These are phyloP conservation scores for Populus deltoides DNA, from an alignment of 345 rosid genomes.

Conservation along the genomic window DNA sequence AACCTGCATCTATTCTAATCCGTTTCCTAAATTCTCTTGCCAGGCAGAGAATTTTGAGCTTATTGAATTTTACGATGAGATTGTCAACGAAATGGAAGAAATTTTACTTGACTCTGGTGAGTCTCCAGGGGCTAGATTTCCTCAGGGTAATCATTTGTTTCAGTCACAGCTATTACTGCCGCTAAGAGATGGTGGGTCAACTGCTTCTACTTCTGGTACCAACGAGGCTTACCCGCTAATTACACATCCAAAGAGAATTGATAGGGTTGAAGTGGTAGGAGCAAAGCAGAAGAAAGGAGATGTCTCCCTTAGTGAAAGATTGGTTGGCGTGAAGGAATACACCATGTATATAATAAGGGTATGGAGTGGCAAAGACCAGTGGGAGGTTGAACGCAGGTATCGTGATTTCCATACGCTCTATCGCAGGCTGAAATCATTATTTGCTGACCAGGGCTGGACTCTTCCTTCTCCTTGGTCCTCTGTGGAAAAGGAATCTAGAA, in stretches of 20 bases:
- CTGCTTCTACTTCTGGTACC: constrained; percentile 68
- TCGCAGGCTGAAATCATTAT: constrained; percentile 72
- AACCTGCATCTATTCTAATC: constrained; percentile 20
- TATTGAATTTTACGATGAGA: constrained; percentile 65
- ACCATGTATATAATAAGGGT: constrained; percentile 77
- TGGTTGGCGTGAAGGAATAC: constrained; percentile 93
- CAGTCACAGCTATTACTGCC: constrained; percentile 51
- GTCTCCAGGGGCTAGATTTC: constrained; percentile 60
- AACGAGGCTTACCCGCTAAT: constrained; percentile 39
- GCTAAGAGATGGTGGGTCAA: constrained; percentile 68
- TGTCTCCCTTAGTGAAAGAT: constrained; percentile 86
- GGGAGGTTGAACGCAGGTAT: constrained; percentile 94
- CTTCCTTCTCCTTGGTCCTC: constrained; percentile 87
- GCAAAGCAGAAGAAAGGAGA: constrained; percentile 91
- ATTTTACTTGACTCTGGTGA: constrained; percentile 75
- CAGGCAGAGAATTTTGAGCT: constrained; percentile 50
- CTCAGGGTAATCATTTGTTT: constrained; percentile 48
- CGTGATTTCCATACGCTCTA: constrained; percentile 85
- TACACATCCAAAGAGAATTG: constrained; percentile 46
- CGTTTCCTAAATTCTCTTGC: constrained; percentile 3
- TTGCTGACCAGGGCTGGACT: constrained; percentile 69
- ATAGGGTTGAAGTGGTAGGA: constrained; percentile 82
- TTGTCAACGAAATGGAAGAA: constrained; percentile 97
- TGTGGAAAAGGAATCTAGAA: constrained; percentile 76
- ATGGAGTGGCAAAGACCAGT: constrained; percentile 69